Conservation (phyloP, 169 alveolate genomes). For the Perkinsus olseni region DNA sequence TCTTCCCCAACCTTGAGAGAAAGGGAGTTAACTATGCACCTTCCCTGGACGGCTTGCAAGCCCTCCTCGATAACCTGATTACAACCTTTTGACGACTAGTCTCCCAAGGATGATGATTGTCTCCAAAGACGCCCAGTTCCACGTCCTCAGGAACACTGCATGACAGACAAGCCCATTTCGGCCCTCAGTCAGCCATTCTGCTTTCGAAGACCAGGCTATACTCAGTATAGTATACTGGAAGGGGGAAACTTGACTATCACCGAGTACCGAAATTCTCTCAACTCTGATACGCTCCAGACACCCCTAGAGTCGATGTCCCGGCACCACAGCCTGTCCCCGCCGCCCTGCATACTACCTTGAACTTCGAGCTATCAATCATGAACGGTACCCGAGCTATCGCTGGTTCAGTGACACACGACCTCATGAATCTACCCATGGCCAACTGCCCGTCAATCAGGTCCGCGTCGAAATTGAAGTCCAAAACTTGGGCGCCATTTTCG, state of each 20-base stretch:
- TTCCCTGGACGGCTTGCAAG: constrained; percentile 49
- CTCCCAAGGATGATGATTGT: not conserved
- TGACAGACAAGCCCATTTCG: too few relatives aligned
- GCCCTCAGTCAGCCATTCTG: too few relatives aligned
- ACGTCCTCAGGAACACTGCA: too few relatives aligned
- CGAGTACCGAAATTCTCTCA: too few relatives aligned
- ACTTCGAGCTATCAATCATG: constrained; percentile 61
- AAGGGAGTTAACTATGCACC: constrained; percentile 52
- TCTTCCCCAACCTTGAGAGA: constrained; percentile 61
- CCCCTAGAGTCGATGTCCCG: too few relatives aligned
- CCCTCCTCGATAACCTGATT: constrained; percentile 44
- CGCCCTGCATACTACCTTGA: constrained; percentile 17
- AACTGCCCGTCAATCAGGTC: constrained; percentile 52
- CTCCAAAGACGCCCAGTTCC: too few relatives aligned
- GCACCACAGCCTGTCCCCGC: too few relatives aligned
- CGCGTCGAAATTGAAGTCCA: constrained; percentile 59
- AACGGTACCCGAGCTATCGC: constrained; percentile 50
- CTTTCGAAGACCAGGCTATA: too few relatives aligned
- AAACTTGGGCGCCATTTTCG: constrained; percentile 49
- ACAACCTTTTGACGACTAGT: not conserved
- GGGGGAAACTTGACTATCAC: too few relatives aligned
- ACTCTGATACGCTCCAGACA: too few relatives aligned
- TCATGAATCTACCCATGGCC: constrained; percentile 52
- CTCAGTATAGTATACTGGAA: too few relatives aligned
- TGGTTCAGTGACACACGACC: constrained; percentile 42